Evolutionary conservation across 768 basidiomycete genomes (phyloP), one percentile per base, ranked within the genome.

Genomic region (Pleurotus eryngii): DNA sequence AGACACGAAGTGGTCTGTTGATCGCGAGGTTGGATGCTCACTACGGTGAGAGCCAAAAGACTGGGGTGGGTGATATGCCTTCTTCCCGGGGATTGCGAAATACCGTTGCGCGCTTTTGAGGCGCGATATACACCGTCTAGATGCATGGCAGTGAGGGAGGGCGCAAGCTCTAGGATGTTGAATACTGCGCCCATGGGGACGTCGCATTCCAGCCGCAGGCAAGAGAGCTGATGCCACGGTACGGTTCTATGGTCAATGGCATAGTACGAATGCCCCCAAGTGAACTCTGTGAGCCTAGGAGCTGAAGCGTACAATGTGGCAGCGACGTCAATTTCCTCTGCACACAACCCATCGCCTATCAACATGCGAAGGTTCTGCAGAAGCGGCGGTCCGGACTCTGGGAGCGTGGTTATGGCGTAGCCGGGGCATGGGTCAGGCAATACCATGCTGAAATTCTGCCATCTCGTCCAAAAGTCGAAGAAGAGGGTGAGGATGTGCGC

Each of bases 221-320:
- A 53, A 39, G 51, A 53, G n/a, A 53, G 22, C 22, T 53, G 51
- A 17, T 35, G 4, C 51, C 51, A 53, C 37, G 51, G 51, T 39
- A 53, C 39, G 14, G 35, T 53, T 39, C 51, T 53, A 8, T 22
- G 37, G 39, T 53, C 51, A 14, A 53, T 53, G 15, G 22, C 37
- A 37, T 53, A 53, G 38, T 53, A 53, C 15, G 51, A 53, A 27
- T 37, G 37, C 14, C 51, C 51, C 51, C 51, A 53, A 39, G 51
- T 53, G 51, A 53, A 53, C 51, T 53, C 51, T 39, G 51, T 37
- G 22, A 53, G 51, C 39, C 24, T 53, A 17, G 51, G 51, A 17
- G 51, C 51, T 15, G 51, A 39, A 5, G 51, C 24, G 38, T 53
- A 53, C 14, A 53, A 24, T 5, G 51, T 37, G n/a, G 51, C 38